Evolutionary conservation across 768 basidiomycete species (phyloP), one percentile per base, ranked within the genome.

Genomic region (Pulveroboletus sp.): DNA sequence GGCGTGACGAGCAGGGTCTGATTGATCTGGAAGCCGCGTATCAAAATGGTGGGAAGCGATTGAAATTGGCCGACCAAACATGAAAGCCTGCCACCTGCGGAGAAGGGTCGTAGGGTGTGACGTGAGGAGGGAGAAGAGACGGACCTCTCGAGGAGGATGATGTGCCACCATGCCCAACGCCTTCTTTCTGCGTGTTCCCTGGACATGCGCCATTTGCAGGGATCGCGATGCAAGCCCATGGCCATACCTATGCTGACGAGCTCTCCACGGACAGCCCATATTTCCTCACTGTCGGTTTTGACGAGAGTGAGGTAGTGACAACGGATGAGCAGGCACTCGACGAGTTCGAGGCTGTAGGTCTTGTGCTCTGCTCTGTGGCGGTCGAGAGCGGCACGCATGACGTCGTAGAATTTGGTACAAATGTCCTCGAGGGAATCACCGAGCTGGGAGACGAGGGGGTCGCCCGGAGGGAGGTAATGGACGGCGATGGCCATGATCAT

Each of bases 151-250:
- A 90, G 74, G 45, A 89, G 72, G 31, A 92, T 68, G 52, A 89
- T 87, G 67, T 92, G 87, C 89, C 89, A 92, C 89, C 89, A 92
- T 7, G 87, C 86, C 89, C 89, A 91, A 46, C 89, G 74, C 43
- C 90, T 74, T 49, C 89, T 77, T 64, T 91, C 89, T 30, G 86
- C 83, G 10, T 82, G 69, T 50, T 82, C 82, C 49, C 76, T 75
- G 43, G 76, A 79, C 76, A 89, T 83, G 53, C 78, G 77, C 77
- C 82, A 89, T 63, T 83, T 82, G 37, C 79, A 82, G n/a, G 89
- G 89, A 68, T 92, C 90, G 17, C 90, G 81, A 68, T 92, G 89
- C 8, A 92, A 70, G 10, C 90, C 90, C 82, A 92, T 83, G 12
- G 89, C 89, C 56, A 81, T 85, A 8, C 77, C 86, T 50, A 89